These are phyloP conservation scores for Cordyceps javanica DNA, from an alignment of 2,329 filamentous ascomycete genomes.

Conservation along the genomic window DNA sequence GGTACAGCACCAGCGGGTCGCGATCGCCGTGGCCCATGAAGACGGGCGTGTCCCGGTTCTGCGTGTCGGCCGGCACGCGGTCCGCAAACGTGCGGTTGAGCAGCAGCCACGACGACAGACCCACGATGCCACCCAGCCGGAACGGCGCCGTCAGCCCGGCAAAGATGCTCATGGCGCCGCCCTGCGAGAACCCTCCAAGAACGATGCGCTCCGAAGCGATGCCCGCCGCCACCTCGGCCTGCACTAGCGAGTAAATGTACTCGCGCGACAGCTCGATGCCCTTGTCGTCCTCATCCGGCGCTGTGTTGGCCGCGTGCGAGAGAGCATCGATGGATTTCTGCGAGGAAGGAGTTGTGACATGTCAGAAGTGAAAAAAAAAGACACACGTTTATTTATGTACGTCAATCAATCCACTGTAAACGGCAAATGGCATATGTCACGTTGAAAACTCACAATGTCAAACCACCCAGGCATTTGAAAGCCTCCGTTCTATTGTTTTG, in stretches of 20 bases:
- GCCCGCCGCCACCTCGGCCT: slow-evolving; percentile 69
- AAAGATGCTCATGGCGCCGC: slow-evolving; percentile 80
- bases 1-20: slow-evolving; percentile 65
- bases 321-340: slow-evolving; percentile 30
- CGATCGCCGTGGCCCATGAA: slow-evolving; percentile 76
- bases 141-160: slow-evolving; percentile 65
- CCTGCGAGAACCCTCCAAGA: slow-evolving; percentile 79
- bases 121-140: slow-evolving; percentile 84
- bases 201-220: slow-evolving; percentile 78
- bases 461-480: slow-evolving; percentile 85
- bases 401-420: no score
- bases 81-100: slow-evolving; percentile 46
- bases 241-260: slow-evolving; percentile 72
- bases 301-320: slow-evolving; percentile 23
- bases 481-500: slow-evolving; percentile 61
- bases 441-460: slow-evolving; percentile 54
- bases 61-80: slow-evolving; percentile 31
- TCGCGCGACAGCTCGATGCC: slow-evolving; percentile 68
- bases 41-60: slow-evolving; percentile 62
- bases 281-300: slow-evolving; percentile 53
- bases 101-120: slow-evolving; percentile 74
- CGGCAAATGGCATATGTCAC: no score
- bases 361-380: no score
- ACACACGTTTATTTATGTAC: no score
- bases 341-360: no score